A percentile compares a stretch with the other conserved stretches of the same genome.
phyloP scores from a whole-genome alignment of 768 basidiomycete species.

The Leccinum uliginosum region DNA sequence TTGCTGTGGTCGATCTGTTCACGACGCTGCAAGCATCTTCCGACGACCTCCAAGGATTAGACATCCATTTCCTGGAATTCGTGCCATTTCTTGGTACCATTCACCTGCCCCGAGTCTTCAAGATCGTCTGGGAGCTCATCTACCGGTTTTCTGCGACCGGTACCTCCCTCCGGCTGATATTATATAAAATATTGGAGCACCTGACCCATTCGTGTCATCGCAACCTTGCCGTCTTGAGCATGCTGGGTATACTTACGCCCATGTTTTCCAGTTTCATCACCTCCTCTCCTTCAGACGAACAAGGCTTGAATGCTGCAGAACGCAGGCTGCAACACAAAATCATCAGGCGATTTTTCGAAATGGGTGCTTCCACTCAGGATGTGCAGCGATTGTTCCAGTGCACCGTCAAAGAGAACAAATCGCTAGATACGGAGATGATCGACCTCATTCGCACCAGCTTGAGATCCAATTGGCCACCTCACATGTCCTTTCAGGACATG shows the following conservation, averaged over 20 bases:
- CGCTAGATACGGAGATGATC: slow-evolving; percentile 58
- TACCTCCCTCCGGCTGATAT: slow-evolving; percentile 43
- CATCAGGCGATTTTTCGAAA: slow-evolving; percentile 64
- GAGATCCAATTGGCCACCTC: slow-evolving; percentile 75
- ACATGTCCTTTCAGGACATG: slow-evolving; percentile 62
- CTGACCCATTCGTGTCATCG: slow-evolving; percentile 59
- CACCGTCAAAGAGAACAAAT: slow-evolving; percentile 44
- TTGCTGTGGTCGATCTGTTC: slow-evolving; percentile 55
- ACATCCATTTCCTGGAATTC: slow-evolving; percentile 40
- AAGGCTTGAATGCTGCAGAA: slow-evolving; percentile 31
- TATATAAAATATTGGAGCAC: slow-evolving; percentile 61
- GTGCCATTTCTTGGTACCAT: slow-evolving; percentile 44
- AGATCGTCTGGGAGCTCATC: slow-evolving; percentile 52
- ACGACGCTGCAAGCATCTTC: slow-evolving; percentile 33
- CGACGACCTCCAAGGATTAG: slow-evolving; percentile 38
- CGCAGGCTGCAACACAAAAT: slow-evolving; percentile 58
- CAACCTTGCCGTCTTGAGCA: slow-evolving; percentile 66
- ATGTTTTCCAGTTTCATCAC: slow-evolving; percentile 36
- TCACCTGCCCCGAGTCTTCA: slow-evolving; percentile 55
- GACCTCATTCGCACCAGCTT: slow-evolving; percentile 68
- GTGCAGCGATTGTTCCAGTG: slow-evolving; percentile 61
- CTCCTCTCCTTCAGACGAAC: slow-evolving; percentile 16
- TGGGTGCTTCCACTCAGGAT: slow-evolving; percentile 65
- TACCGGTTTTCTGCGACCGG: slow-evolving; percentile 35
- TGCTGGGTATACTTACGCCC: slow-evolving; percentile 48